These are phyloP conservation scores for Chlorella variabilis DNA, from an alignment of 163 green algal species.

Conservation along the genomic window DNA sequence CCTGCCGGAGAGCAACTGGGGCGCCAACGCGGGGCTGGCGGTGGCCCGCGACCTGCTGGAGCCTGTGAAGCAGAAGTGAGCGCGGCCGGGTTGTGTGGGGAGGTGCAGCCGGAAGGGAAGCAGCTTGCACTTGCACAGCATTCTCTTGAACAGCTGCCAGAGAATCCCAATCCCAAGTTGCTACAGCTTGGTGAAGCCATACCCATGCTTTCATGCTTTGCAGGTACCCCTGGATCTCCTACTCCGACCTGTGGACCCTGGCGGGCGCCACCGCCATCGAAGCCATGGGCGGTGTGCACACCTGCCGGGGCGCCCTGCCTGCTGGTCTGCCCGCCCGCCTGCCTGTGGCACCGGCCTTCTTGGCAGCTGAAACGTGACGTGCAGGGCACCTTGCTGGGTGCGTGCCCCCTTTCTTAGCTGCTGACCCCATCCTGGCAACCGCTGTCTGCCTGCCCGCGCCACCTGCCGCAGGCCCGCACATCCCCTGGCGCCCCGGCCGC, in stretches of 20 bases:
- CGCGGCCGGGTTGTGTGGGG: conserved; percentile 62
- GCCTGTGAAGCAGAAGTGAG: conserved; percentile 80
- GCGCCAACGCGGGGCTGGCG: conserved; percentile 82
- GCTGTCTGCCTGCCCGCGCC: neutral
- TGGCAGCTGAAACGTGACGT: no score
- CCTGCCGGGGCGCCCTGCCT: neutral
- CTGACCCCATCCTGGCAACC: neutral
- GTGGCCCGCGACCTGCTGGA: conserved; percentile 83
- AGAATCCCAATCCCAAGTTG: no score
- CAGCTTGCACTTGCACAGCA: conserved; percentile 31
- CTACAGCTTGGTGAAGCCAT: neutral
- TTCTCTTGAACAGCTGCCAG: no score
- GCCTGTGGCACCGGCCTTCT: neutral
- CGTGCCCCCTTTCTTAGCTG: neutral
- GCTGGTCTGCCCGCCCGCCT: neutral
- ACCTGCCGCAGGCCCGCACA: conserved; percentile 26
- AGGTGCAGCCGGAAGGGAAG: neutral
- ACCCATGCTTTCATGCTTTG: neutral
- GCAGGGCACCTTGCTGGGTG: no score
- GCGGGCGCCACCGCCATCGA: conserved; percentile 86
- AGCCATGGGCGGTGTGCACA: conserved; percentile 81
- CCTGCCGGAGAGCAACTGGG: conserved; percentile 73
- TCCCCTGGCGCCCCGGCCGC: conserved; percentile 82
- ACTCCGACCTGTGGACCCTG: conserved; percentile 86
- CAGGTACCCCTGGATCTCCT: conserved; percentile 29